Evolutionary conservation across 2,329 filamentous ascomycete genomes (phyloP), one percentile per base, ranked within the genome.

Genomic region (Penicillium sp.): DNA sequence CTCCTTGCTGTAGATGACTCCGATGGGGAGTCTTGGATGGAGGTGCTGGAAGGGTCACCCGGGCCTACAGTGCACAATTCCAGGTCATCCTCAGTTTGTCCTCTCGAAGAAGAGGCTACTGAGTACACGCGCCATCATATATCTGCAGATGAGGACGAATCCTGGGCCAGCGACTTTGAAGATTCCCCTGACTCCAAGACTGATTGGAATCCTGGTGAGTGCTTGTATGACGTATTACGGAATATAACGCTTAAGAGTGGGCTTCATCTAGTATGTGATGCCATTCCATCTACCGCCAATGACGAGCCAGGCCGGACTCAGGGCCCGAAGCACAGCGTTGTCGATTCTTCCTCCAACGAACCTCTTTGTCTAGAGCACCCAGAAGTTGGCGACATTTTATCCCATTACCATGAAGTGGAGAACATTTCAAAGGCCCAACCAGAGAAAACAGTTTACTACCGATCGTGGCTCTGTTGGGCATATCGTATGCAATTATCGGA

Each of bases 381-480:
- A 9, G 46, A 50, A 50, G n/a, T 50, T 33, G 53, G 46, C 38
- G 47, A 55, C 23, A 50, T 55, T 12, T 33, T n/a, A 47, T 18
- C 21, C n/a, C 53, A 50, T 21, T 55, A 33, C 5, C 35, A 42
- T 23, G 53, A 49, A 12, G 47, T 55, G 14, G 33, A 55, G 9
- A 21, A 5, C 14, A 20, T 43, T 24, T 21, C 14, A 12, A 30
- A 42, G 14, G 28, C 12, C 20, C 35, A 49, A 8, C 24, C 53
- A 18, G 33, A 48, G 4, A 40, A 50, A 24, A 20, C 24, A 35
- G 8, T 43, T 20, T 45, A 50, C 35, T 55, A 55, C 14, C 35
- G 47, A 12, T n/a, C 26, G n/a, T 55, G 53, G 46, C 38, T 55
- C 8, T 49, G n/a, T 12, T 55, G 53, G 53, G 26, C 50, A 46